phyloP scores from a whole-genome alignment of 441 rosid species.

The Raphanus hybrid region DNA sequence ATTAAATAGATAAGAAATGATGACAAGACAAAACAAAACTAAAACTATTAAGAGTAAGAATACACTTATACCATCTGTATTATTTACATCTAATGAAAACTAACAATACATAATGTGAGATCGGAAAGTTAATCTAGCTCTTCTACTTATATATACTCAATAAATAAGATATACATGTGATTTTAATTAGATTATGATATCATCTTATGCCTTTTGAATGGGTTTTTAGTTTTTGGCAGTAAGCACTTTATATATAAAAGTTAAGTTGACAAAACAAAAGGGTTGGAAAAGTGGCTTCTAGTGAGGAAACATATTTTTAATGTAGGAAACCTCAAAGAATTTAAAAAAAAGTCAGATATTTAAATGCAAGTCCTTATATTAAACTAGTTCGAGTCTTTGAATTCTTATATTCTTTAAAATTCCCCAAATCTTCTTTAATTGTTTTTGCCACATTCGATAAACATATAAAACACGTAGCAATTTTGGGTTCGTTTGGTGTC shows the following conservation, averaged over 20 bases:
- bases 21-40: neutral
- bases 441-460: conserved; percentile 23
- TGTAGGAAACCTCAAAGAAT: neutral
- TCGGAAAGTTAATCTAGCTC: conserved; percentile 2
- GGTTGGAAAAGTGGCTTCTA: conserved; percentile 37
- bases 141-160: conserved; percentile 9
- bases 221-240: conserved; percentile 19
- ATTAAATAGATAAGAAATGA: neutral
- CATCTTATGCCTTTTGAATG: conserved; percentile 24
- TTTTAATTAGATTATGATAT: conserved; percentile 8
- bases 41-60: neutral
- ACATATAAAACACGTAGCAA: neutral
- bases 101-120: neutral
- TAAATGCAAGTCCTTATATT: conserved; percentile 12
- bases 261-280: conserved; percentile 34
- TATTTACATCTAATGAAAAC: no score
- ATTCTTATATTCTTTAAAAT: neutral
- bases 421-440: neutral
- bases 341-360: neutral
- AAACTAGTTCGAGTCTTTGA: neutral
- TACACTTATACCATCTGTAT: no score
- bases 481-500: conserved; percentile 20
- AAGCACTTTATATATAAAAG: conserved; percentile 27
- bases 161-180: neutral
- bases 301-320: conserved; percentile 34